phyloP scores from a whole-genome alignment of 768 basidiomycete species.

The Sistotremastrum niveocremeum region DNA sequence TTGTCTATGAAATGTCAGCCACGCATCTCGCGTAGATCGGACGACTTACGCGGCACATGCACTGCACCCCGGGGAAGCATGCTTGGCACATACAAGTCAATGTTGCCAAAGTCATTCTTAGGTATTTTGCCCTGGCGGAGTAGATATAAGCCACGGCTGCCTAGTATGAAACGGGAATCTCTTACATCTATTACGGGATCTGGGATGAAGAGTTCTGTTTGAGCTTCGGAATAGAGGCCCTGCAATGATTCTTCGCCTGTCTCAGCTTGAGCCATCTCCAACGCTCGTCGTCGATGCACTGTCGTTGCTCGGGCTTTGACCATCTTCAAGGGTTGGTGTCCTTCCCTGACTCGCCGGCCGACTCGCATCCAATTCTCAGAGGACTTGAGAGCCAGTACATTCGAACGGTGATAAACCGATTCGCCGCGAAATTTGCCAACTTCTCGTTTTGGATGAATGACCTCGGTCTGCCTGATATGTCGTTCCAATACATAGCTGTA shows the following conservation, averaged over 20 bases:
- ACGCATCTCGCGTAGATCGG: not conserved
- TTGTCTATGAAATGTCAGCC: conserved; percentile 38
- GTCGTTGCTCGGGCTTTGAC: conserved; percentile 79
- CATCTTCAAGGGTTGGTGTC: conserved; percentile 79
- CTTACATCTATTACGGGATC: conserved; percentile 74
- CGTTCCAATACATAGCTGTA: conserved; percentile 69
- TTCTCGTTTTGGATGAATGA: conserved; percentile 67
- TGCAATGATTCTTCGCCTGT: conserved; percentile 55
- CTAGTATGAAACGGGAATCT: conserved; percentile 9
- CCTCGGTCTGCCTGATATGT: conserved; percentile 80
- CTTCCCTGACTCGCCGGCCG: conserved; percentile 58
- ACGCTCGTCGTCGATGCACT: conserved; percentile 59
- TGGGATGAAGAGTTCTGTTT: conserved; percentile 74
- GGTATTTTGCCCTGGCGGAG: conserved; percentile 69
- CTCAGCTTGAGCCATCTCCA: conserved; percentile 41
- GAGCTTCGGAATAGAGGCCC: conserved; percentile 70
- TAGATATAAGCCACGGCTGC: not conserved
- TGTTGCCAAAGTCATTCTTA: conserved; percentile 93
- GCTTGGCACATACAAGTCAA: conserved; percentile 87
- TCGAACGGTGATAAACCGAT: conserved; percentile 74
- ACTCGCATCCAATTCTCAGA: conserved; percentile 91
- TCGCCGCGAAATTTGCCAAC: conserved; percentile 90
- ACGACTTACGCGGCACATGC: conserved; percentile 77
- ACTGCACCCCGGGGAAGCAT: conserved; percentile 86
- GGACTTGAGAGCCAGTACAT: conserved; percentile 77